Evolutionary conservation across 371 early-diverging fungal species (phyloP), one percentile per base, ranked within the genome.

Genomic region (Rhizomucor miehei): DNA sequence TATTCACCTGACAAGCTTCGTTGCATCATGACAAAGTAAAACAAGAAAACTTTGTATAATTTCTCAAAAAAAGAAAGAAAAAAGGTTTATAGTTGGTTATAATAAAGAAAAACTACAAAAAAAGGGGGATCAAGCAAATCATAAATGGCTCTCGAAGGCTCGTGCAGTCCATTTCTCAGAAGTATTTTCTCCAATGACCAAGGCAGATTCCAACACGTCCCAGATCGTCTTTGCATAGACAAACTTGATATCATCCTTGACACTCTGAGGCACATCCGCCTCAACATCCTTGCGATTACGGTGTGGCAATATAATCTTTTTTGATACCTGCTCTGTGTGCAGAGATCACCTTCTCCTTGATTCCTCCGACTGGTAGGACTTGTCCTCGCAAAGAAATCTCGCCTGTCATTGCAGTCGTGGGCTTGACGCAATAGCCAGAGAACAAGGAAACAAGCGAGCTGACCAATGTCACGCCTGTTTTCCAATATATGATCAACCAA

Each of bases 281-380:
- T 73, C 66, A 6, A 85, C 80, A 52, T 84, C 83, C 51, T 80
- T 81, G 25, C 66, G 69, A 51, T 87, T 87, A 11, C 81, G 62
- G n/a, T 65, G 59, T 9, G 87, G 85, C 48, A 87, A 51, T 40
- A 87, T 78, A 36, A 87, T 67, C 54, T 73, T 81, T 39, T 68
- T 72, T 12, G 29, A 93, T 79, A 17, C 90, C 90, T 13, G 87
- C 87, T 3, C 91, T 83, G 62, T 92, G 91, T 1, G 93, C 93
- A 1, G 92, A 89, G 13, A 91, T 79, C 17, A 91, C 82, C 64
- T 92, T 92, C 63, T 93, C 92, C 66, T 89, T 89, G 65, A 93
- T 85, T 3, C 92, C 92, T 0, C 92, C 91, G 2, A 94, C 90
- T 16, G 92, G 92, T 35, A 91, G 70, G 2, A 94, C 92, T 41